Conservation (phyloP, 2,329 filamentous ascomycete genomes). For the Mariannaea elegans region DNA sequence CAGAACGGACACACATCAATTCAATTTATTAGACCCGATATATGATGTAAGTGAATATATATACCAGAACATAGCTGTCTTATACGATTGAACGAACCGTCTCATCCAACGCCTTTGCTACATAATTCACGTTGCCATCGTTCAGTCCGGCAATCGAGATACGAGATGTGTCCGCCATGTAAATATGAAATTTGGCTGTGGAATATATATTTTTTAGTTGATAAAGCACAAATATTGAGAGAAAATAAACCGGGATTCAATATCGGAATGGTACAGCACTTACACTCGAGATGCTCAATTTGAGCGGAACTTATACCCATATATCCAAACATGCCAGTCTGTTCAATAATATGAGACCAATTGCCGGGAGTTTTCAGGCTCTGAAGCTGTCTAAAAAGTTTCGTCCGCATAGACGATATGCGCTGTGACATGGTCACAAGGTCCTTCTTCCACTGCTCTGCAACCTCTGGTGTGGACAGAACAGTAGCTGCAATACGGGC, state of each 20-base stretch:
- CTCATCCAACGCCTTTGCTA: slow-evolving; percentile 15
- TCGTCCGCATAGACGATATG: slow-evolving; percentile 45
- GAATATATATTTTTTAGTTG: neutral
- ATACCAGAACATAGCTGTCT: neutral
- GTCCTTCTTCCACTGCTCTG: slow-evolving; percentile 45
- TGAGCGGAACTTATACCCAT: slow-evolving; percentile 52
- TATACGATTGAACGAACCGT: slow-evolving; percentile 6
- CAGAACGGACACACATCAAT: too few species aligned
- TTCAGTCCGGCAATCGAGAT: slow-evolving; percentile 21
- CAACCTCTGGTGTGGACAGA: slow-evolving; percentile 38
- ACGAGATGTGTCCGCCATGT: slow-evolving; percentile 18
- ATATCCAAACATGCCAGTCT: slow-evolving; percentile 51
- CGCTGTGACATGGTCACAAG: slow-evolving; percentile 47
- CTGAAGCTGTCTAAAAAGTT: slow-evolving; percentile 43
- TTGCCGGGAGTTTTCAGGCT: slow-evolving; percentile 43
- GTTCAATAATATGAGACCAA: slow-evolving; percentile 47
- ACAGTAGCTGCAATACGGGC: slow-evolving; percentile 45
- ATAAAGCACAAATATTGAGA: too few species aligned
- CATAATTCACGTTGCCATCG: slow-evolving; percentile 17
- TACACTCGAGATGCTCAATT: slow-evolving; percentile 7
- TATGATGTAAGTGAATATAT: neutral
- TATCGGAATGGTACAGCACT: too few species aligned
- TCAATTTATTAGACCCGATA: too few species aligned
- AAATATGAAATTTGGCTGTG: slow-evolving; percentile 19
- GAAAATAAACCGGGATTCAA: too few species aligned